phyloP scores from a whole-genome alignment of 1,139 yeast species.

The Candida anutae region DNA sequence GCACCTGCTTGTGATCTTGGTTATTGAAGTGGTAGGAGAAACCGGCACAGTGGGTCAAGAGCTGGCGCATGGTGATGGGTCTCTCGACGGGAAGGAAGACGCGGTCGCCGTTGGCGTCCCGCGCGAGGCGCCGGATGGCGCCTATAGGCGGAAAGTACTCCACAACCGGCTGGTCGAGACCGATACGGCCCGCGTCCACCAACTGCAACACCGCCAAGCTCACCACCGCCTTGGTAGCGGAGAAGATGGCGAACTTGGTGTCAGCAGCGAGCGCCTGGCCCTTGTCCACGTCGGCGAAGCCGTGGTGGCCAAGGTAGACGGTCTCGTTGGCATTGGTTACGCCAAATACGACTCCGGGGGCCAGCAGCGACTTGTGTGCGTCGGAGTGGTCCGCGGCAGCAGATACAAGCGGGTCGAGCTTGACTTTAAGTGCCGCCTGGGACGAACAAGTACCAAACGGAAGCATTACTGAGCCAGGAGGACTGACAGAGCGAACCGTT shows the following conservation, averaged over 20 bases:
- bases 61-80: constrained; percentile 38
- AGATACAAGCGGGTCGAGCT: constrained; percentile 6
- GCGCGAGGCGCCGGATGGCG: constrained; percentile 31
- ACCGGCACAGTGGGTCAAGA: constrained; percentile 47
- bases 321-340: constrained; percentile 18
- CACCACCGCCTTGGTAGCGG: constrained; percentile 46
- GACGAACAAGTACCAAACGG: too few relatives aligned
- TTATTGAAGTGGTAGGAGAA: constrained; percentile 40
- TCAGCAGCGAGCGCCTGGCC: constrained; percentile 11
- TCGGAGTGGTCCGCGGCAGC: background rate
- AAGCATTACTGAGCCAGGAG: too few relatives aligned
- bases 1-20: constrained; percentile 16
- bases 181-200: constrained; percentile 35
- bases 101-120: constrained; percentile 25
- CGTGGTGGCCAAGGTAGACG: constrained; percentile 18
- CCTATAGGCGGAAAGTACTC: constrained; percentile 34
- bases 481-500: too few relatives aligned
- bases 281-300: constrained; percentile 13
- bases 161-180: constrained; percentile 35
- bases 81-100: constrained; percentile 25
- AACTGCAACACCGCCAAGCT: constrained; percentile 39
- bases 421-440: too few relatives aligned
- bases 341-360: constrained; percentile 12
- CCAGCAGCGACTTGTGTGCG: background rate
- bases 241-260: constrained; percentile 29